Percentiles rank a stretch among this genome's conserved stretches.
Evolutionary conservation across 768 basidiomycete genomes (phyloP).

Genomic region (Boletus rubescentipes): DNA sequence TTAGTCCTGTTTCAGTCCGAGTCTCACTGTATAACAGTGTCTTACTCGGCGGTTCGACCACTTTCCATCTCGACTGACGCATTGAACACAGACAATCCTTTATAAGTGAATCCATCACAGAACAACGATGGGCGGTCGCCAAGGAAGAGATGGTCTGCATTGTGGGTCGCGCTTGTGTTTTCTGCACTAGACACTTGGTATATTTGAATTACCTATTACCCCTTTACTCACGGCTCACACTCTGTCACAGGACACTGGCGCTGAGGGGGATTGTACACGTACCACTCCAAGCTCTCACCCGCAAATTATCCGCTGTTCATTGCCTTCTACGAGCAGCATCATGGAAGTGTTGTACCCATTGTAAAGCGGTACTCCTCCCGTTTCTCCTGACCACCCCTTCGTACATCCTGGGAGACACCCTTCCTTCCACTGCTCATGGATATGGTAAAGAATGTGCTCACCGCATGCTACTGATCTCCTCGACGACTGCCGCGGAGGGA

Average conservation of each 20-base stretch:
- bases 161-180: conserved; percentile 8
- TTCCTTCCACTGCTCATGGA: background rate
- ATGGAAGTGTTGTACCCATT: conserved; percentile 27
- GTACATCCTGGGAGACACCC: conserved; percentile 8
- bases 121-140: conserved; percentile 13
- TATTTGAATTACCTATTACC: background rate
- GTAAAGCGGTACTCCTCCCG: conserved; percentile 14
- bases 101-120: background rate
- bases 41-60: background rate
- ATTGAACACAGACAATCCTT: background rate
- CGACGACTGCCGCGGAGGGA: background rate
- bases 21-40: background rate
- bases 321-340: conserved; percentile 23
- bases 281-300: conserved; percentile 2
- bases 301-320: conserved; percentile 1
- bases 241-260: conserved; percentile 7
- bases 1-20: conserved; percentile 2
- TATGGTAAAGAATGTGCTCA: background rate
- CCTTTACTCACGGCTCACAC: background rate
- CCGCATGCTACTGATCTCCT: background rate
- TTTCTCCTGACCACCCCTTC: conserved; percentile 19
- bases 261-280: background rate
- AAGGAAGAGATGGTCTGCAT: conserved; percentile 11
- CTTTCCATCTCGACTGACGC: conserved; percentile 1
- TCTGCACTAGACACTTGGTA: conserved; percentile 9